phyloP scores from a whole-genome alignment of 2,329 filamentous ascomycete species.

The Xylaria polymorpha region DNA sequence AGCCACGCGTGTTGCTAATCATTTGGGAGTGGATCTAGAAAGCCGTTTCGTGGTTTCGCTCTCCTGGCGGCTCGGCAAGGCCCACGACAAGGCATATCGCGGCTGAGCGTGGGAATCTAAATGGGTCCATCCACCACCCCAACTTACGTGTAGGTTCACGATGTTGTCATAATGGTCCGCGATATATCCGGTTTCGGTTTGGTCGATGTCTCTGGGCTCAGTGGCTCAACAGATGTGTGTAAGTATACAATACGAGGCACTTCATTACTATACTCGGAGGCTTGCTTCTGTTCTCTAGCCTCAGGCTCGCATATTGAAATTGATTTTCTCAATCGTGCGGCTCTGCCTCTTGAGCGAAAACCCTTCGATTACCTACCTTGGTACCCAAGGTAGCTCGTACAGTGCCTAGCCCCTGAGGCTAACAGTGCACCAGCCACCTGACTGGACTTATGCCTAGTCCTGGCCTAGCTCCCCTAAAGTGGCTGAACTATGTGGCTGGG shows the following conservation, averaged over 20 bases:
- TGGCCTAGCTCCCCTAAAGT: neutral
- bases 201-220: neutral
- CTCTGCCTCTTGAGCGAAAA: too few species aligned
- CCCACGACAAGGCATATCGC: constrained; percentile 19
- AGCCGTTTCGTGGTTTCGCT: constrained; percentile 17
- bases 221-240: neutral
- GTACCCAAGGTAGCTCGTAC: too few species aligned
- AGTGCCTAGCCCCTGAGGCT: too few species aligned
- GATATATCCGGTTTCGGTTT: neutral
- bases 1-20: neutral
- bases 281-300: neutral
- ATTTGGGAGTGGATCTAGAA: neutral
- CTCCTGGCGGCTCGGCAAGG: constrained; percentile 20
- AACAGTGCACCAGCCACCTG: too few species aligned
- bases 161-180: neutral
- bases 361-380: too few species aligned
- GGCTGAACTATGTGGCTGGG: neutral
- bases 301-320: neutral
- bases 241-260: neutral
- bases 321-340: too few species aligned
- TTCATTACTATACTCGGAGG: neutral
- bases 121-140: neutral
- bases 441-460: too few species aligned
- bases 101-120: neutral
- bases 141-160: neutral